Percentiles rank a stretch among this genome's conserved stretches.
Conservation (phyloP, 2,329 filamentous ascomycete genomes). For the Aspergillus novoparasiticus region DNA sequence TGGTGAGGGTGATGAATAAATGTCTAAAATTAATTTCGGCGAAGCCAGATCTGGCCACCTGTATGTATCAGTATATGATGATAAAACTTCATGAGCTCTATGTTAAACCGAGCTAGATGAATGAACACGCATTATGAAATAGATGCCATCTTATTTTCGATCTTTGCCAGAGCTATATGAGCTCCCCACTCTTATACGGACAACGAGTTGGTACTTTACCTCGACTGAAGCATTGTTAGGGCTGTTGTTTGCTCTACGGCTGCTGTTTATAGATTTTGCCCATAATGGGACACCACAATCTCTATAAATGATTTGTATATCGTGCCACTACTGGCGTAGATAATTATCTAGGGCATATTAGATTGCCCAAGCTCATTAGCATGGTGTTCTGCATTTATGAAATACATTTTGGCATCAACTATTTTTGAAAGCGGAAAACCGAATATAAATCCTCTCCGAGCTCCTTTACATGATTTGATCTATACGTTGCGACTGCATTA, state of each 20-base stretch:
- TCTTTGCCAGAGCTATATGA: background rate
- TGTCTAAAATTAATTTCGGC: background rate
- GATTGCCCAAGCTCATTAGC: constrained; percentile 8
- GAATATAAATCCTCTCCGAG: constrained; percentile 21
- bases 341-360: constrained; percentile 5
- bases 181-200: background rate
- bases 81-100: background rate
- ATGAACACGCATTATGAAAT: background rate
- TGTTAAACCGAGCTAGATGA: background rate
- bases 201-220: background rate
- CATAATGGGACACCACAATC: background rate
- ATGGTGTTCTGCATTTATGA: constrained; percentile 18
- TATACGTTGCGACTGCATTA: constrained; percentile 32
- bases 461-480: constrained; percentile 29
- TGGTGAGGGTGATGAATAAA: constrained; percentile 15
- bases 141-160: background rate
- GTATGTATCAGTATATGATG: background rate
- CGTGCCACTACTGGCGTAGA: background rate
- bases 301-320: no score
- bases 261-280: background rate
- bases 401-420: constrained; percentile 24
- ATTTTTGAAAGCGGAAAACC: constrained; percentile 14
- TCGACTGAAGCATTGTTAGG: background rate
- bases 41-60: background rate
- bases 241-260: background rate